Percentiles rank a stretch among this genome's conserved stretches.
Conservation (phyloP, 2,329 filamentous ascomycete genomes). For the Stagonosporopsis vannaccii region DNA sequence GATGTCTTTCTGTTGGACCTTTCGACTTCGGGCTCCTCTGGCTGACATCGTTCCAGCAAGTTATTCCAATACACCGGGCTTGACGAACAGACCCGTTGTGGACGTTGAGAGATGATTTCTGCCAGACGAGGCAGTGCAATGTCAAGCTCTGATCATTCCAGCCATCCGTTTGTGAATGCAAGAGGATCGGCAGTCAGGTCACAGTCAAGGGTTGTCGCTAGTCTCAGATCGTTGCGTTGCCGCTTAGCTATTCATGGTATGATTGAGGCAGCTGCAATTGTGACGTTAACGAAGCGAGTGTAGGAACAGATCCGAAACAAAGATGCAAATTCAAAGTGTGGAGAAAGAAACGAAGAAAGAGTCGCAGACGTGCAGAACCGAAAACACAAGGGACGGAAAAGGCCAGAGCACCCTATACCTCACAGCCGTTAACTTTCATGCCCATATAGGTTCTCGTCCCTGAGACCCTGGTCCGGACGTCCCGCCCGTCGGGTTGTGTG, state of each 20-base stretch:
- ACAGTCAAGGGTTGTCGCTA: neutral
- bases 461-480: conserved; percentile 35
- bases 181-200: no score
- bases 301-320: neutral
- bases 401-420: conserved; percentile 16
- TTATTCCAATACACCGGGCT: neutral
- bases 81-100: neutral
- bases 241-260: no score
- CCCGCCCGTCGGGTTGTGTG: conserved; percentile 33
- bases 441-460: conserved; percentile 38
- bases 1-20: conserved; percentile 50
- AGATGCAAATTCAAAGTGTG: neutral
- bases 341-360: neutral
- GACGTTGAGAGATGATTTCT: neutral
- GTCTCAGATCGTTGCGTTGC: neutral
- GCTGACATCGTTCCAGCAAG: conserved; percentile 43
- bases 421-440: neutral
- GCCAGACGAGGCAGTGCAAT: neutral
- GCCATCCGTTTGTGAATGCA: neutral
- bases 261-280: neutral
- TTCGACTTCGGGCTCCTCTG: conserved; percentile 50
- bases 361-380: conserved; percentile 2
- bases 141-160: neutral
- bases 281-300: neutral
- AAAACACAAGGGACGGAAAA: conserved; percentile 21